A percentile compares a stretch with the other conserved stretches of the same genome.
phyloP scores from a whole-genome alignment of 768 basidiomycete genomes.

The Suillus sp. region DNA sequence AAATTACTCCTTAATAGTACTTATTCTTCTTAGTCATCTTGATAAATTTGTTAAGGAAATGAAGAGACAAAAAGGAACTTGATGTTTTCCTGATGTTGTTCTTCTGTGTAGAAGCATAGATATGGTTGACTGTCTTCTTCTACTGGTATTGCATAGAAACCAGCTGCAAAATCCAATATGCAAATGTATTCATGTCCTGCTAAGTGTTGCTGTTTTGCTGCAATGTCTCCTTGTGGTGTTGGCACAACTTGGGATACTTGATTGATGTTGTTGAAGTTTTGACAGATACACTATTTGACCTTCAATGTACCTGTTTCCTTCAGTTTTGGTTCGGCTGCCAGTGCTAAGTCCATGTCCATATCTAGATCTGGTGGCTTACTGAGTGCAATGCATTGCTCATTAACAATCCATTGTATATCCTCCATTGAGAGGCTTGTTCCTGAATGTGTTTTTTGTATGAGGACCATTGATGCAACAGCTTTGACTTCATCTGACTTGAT shows the following conservation, averaged over 20 bases:
- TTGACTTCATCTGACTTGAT: slow-evolving; percentile 18
- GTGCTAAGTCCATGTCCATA: not conserved
- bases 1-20: too few species aligned
- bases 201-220: slow-evolving; percentile 39
- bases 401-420: slow-evolving; percentile 11
- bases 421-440: slow-evolving; percentile 15
- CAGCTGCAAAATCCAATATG: slow-evolving; percentile 41
- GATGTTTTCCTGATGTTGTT: too few species aligned
- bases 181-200: slow-evolving; percentile 39
- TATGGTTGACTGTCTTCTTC: slow-evolving; percentile 22
- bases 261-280: not conserved
- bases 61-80: too few species aligned
- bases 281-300: not conserved
- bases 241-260: not conserved
- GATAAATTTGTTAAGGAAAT: too few species aligned
- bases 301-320: not conserved
- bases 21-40: too few species aligned
- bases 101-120: too few species aligned
- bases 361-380: slow-evolving; percentile 1
- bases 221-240: slow-evolving; percentile 37
- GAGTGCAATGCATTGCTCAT: not conserved
- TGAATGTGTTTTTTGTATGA: slow-evolving; percentile 21
- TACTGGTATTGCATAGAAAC: slow-evolving; percentile 34
- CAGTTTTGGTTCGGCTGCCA: not conserved
- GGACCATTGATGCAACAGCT: slow-evolving; percentile 14